phyloP scores from a whole-genome alignment of 768 basidiomycete species.

The Russula lepida region DNA sequence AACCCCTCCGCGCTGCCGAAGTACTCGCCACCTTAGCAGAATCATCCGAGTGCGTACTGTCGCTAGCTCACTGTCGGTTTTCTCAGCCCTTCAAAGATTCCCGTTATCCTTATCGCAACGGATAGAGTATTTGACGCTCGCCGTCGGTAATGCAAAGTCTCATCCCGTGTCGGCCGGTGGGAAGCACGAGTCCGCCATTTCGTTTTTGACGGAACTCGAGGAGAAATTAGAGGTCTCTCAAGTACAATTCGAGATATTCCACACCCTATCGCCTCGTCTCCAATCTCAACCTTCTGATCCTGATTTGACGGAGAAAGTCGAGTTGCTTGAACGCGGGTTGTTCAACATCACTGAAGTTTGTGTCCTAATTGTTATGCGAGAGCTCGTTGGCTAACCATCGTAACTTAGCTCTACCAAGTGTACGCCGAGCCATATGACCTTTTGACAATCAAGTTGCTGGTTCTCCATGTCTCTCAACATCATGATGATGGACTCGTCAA shows the following conservation, averaged over 20 bases:
- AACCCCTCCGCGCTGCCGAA: slow-evolving; percentile 81
- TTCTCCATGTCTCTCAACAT: slow-evolving; percentile 90
- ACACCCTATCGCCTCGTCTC: slow-evolving; percentile 52
- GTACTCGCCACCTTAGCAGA: slow-evolving; percentile 79
- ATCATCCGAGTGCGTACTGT: slow-evolving; percentile 57
- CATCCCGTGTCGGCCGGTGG: slow-evolving; percentile 74
- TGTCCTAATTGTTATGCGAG: slow-evolving; percentile 1
- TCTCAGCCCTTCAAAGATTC: slow-evolving; percentile 37
- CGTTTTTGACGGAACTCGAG: slow-evolving; percentile 90
- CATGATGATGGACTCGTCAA: slow-evolving; percentile 73
- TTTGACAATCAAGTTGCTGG: slow-evolving; percentile 75
- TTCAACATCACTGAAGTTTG: slow-evolving; percentile 81
- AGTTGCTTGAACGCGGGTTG: slow-evolving; percentile 47
- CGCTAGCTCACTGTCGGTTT: neutral
- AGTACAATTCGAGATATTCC: slow-evolving; percentile 89
- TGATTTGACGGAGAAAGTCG: slow-evolving; percentile 56
- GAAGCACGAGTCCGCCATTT: slow-evolving; percentile 82
- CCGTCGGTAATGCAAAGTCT: slow-evolving; percentile 94
- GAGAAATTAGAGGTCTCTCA: slow-evolving; percentile 96
- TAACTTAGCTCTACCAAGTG: slow-evolving; percentile 67
- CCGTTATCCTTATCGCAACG: slow-evolving; percentile 62
- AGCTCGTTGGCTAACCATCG: neutral
- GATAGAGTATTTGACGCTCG: slow-evolving; percentile 87
- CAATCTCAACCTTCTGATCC: slow-evolving; percentile 38
- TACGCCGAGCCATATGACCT: slow-evolving; percentile 86